A percentile compares a stretch with the other conserved stretches of the same genome.
Evolutionary conservation across 345 rosid species (phyloP).

Genomic region (Aethionema arabicum): DNA sequence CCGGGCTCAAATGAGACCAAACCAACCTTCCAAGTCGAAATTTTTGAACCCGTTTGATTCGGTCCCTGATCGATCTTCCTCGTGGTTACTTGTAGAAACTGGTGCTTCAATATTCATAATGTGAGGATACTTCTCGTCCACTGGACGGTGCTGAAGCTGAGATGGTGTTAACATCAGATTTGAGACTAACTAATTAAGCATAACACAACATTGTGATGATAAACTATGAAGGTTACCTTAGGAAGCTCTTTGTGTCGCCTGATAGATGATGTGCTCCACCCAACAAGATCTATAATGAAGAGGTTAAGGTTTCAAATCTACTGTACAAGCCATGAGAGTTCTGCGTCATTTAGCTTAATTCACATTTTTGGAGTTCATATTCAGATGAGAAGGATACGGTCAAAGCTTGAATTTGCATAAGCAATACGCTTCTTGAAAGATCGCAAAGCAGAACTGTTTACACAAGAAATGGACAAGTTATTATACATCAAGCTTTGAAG

Average conservation of each 20-base stretch:
- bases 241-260: conserved; percentile 65
- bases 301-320: conserved; percentile 51
- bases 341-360: neutral
- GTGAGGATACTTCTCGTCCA: conserved; percentile 60
- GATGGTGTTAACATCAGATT: conserved; percentile 5
- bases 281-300: conserved; percentile 65
- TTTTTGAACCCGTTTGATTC: conserved; percentile 35
- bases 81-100: conserved; percentile 26
- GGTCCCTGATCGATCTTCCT: conserved; percentile 37
- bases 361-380: neutral
- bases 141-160: conserved; percentile 49
- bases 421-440: conserved; percentile 74
- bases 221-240: conserved; percentile 45
- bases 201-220: conserved; percentile 1
- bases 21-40: conserved; percentile 65
- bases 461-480: conserved; percentile 20
- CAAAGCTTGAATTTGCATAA: conserved; percentile 76
- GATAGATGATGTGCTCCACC: conserved; percentile 94
- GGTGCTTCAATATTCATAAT: conserved; percentile 48
- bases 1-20: too few relatives aligned
- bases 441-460: conserved; percentile 75
- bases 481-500: neutral
- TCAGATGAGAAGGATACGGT: conserved; percentile 60
- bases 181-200: conserved; percentile 19
- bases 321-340: conserved; percentile 5